phyloP scores from a whole-genome alignment of 2,329 filamentous ascomycete species.

The Xenosphaeropsis pyriputrescens region DNA sequence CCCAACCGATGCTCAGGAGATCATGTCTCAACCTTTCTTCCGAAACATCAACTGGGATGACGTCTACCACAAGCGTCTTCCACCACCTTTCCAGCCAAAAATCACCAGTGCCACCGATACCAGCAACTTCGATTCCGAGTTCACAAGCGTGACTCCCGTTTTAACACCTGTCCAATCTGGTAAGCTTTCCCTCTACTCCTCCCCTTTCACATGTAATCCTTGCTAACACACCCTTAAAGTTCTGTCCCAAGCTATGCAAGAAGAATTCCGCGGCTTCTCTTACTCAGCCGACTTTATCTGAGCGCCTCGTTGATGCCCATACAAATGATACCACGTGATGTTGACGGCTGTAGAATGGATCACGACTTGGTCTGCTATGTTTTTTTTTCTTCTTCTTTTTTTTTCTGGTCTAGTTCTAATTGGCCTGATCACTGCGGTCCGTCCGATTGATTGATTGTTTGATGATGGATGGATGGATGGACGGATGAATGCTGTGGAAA shows the following conservation, averaged over 20 bases:
- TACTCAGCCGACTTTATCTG: constrained; percentile 36
- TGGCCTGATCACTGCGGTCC: too few relatives aligned
- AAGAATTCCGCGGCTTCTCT: constrained; percentile 97
- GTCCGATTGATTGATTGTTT: too few relatives aligned
- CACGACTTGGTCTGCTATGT: too few relatives aligned
- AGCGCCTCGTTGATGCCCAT: constrained; percentile 3
- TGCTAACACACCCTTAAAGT: constrained; percentile 36
- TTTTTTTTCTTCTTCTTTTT: too few relatives aligned
- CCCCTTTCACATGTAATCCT: constrained; percentile 4
- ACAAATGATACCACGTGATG: too few relatives aligned
- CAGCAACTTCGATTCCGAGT: constrained; percentile 99
- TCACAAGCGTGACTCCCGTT: constrained; percentile 95
- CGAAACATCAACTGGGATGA: constrained; percentile 97
- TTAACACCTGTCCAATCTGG: constrained; percentile 94
- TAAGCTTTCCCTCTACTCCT: constrained; percentile 33
- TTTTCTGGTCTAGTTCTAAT: too few relatives aligned
- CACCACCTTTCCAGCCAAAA: constrained; percentile 75
- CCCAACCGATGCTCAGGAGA: constrained; percentile 92
- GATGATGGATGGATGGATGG: too few relatives aligned
- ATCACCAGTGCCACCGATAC: constrained; percentile 92
- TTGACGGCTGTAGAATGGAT: too few relatives aligned
- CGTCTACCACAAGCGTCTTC: constrained; percentile 87
- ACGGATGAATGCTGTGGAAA: too few relatives aligned
- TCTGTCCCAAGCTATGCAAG: constrained; percentile 95
- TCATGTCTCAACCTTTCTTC: constrained; percentile 99